Evolutionary conservation across 352 stramenopile species (phyloP).

Genomic region (Globisporangium cederbergense): DNA sequence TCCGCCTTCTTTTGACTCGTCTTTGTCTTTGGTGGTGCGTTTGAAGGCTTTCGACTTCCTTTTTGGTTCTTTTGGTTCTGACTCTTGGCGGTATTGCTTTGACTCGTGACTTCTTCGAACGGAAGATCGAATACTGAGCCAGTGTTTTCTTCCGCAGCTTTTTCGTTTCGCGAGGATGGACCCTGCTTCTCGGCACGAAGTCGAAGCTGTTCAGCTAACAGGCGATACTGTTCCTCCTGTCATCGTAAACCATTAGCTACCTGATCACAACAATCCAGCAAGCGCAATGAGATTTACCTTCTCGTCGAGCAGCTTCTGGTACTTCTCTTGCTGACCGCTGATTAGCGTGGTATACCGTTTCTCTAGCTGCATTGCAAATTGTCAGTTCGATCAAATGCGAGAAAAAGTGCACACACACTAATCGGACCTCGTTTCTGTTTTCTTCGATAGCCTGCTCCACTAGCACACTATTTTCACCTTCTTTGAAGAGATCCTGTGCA

Average conservation of each 20-base stretch:
- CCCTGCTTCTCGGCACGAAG: not conserved
- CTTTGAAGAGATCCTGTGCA: not conserved
- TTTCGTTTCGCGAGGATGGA: not conserved
- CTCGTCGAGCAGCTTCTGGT: conserved; percentile 3
- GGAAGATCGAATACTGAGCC: conserved; percentile 3
- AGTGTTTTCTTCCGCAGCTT: not conserved
- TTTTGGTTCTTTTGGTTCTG: not conserved
- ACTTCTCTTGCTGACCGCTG: conserved; percentile 3
- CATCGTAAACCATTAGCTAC: not conserved
- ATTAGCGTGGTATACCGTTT: not conserved
- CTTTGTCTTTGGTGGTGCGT: not conserved
- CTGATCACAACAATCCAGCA: not conserved
- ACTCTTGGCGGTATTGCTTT: not conserved
- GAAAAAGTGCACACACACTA: not conserved
- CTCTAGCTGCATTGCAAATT: not conserved
- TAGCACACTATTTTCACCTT: not conserved
- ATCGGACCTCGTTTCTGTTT: not conserved
- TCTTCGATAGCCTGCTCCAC: not conserved
- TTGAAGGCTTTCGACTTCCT: not conserved
- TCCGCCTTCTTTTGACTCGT: not conserved
- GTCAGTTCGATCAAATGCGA: not conserved
- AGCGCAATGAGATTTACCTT: conserved; percentile 5
- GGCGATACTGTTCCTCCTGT: conserved; percentile 3
- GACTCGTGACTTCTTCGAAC: not conserved
- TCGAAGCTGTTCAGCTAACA: conserved; percentile 1